These are phyloP conservation scores for Colletotrichum echinochloae DNA, from an alignment of 2,329 filamentous ascomycete species.

Conservation along the genomic window DNA sequence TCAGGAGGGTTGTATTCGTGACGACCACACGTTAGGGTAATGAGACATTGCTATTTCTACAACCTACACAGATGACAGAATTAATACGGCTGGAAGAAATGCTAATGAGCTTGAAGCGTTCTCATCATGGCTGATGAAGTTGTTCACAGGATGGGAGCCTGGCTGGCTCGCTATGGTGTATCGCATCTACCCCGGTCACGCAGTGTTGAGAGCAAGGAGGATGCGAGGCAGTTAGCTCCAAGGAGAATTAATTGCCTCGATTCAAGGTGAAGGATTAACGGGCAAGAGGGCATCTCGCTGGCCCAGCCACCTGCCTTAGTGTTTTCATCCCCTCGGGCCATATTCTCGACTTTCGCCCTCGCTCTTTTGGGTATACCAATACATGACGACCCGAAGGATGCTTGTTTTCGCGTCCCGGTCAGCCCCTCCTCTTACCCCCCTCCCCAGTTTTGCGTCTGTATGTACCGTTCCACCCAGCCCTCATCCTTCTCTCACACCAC, in stretches of 20 bases:
- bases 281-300: neutral
- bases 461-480: neutral
- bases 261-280: neutral
- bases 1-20: neutral
- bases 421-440: neutral
- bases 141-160: neutral
- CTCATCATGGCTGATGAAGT: neutral
- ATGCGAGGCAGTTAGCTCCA: no score
- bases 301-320: neutral
- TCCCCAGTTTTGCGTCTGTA: neutral
- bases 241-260: neutral
- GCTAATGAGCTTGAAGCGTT: no score
- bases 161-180: no score
- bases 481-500: neutral
- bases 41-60: neutral
- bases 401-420: neutral
- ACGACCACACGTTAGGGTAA: neutral
- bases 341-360: neutral
- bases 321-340: neutral
- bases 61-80: neutral
- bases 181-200: neutral
- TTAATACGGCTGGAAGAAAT: no score
- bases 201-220: neutral
- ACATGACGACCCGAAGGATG: neutral
- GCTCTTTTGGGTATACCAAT: constrained; percentile 20